phyloP scores from a whole-genome alignment of 1,284 basidiomycete genomes.

The Tausonia pullulans region DNA sequence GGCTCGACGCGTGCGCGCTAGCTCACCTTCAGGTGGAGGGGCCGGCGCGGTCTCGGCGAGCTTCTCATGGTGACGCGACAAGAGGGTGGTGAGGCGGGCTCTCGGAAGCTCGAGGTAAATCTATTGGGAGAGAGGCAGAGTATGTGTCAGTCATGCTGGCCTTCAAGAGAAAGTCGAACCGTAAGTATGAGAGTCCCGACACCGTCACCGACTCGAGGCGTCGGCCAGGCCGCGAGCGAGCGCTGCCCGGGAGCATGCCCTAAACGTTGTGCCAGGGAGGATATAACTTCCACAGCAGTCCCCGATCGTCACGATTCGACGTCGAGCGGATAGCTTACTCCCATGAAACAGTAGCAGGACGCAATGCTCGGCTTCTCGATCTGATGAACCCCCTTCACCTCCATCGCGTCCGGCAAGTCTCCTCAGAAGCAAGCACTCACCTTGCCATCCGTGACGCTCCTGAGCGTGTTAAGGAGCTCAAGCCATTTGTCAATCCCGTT shows the following conservation, averaged over 20 bases:
- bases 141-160: no score
- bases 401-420: not conserved
- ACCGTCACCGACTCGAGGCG: no score
- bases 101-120: conserved; percentile 96
- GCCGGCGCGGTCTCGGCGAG: conserved; percentile 37
- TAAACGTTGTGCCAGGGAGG: no score
- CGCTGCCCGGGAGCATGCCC: no score
- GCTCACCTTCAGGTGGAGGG: conserved; percentile 25
- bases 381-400: not conserved
- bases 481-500: conserved; percentile 68
- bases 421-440: conserved; percentile 37
- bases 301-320: no score
- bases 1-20: no score
- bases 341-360: no score
- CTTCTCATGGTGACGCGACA: conserved; percentile 71
- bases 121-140: conserved; percentile 36
- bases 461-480: conserved; percentile 74
- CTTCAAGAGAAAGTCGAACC: no score
- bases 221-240: no score
- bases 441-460: conserved; percentile 93
- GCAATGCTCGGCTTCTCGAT: not conserved
- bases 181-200: no score
- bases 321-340: no score
- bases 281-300: no score
- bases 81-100: conserved; percentile 77